Base-by-base conservation (phyloP, 2,329 filamentous ascomycete genomes). In the Ophiostoma triangulosporum region DNA sequence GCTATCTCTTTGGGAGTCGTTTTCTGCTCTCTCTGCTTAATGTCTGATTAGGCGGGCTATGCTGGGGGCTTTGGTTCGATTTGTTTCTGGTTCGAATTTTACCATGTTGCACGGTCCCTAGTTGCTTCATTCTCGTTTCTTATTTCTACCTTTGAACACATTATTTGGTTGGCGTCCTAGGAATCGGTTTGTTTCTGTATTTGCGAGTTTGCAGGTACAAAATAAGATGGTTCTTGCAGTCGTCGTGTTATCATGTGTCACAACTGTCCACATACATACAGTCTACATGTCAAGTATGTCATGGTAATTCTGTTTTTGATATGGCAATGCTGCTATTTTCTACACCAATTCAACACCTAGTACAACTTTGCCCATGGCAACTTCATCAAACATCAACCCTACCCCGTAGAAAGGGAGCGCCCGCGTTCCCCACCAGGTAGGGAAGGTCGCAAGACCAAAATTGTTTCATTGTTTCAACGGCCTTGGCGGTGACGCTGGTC, bases 371-470 rank as follows among this genome's bases (percentile, higher is more conserved):
- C 11, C 20, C 29, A 6, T 9, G 38, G 38, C n/a, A 43, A n/a
- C n/a, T n/a, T n/a, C 17, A 17, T 31, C 15, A 48, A 20, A 48
- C n/a, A 17, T 31, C 11, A 27, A 26, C 3, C 17, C 12, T 22
- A n/a, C n/a, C 46, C 46, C 33, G 66, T 89, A 81, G 70, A 95
- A 94, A 57, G 88, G 88, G 75, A 89, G 91, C 72, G 88, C 93
- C 67, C 86, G 84, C 65, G 91, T 96, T 65, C 91, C 91, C 91
- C 91, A 97, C 86, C 88, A 97, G 67, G 88, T 95, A 63, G 97
- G 77, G 80, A 97, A 88, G 64, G 95, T 68, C 59, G 86, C 89
- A 56, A 97, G 80, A 59, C 91, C 93, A 56, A 97, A n/a, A n/a
- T n/a, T n/a, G n/a, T n/a, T n/a, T n/a, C n/a, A n/a, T 80, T 3